Evolutionary conservation across 208 protist genomes (phyloP), one percentile per base, ranked within the genome.

Genomic region (Angomonas deanei): DNA sequence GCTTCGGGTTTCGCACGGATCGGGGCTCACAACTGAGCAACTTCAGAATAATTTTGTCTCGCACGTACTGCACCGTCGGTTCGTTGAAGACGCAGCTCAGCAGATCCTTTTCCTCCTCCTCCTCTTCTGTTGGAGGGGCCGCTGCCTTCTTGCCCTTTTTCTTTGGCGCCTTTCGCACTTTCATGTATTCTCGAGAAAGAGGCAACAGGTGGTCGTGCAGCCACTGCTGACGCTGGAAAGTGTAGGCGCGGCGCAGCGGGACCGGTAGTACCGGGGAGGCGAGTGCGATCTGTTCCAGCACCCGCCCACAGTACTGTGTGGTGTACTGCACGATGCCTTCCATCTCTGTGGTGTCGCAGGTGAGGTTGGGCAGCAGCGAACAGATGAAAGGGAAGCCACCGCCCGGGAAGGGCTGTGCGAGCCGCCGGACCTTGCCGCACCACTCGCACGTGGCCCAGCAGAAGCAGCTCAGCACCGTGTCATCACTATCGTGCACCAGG

Each of bases 371-470:
- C 3, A 76, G 68, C 46, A 93, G 72, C 13, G 74, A 72, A 59
- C 87, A 93, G 27, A 93, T 76, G 70, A 93, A 93, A 28, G 87
- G 87, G 4, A 80, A 72, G 0, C 84, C 87, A 53, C 87, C 87
- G 23, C 42, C 42, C 1, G 87, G 87, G 48, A 91, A 93, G 3
- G 87, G 87, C 62, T 93, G 87, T n/a, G 85, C 79, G 17, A 88
- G 68, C 36, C 82, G 81, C n/a, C 87, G 69, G 55, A 93, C 58
- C 63, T 93, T 93, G 23, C 87, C 87, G 48, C 87, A 93, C 15
- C 52, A 42, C 33, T 91, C 87, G 58, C 87, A 93, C 28, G 76
- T 72, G 13, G 82, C 74, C 84, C 84, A 93, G 66, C 87, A 93
- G 57, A 86, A 91, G 26, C 76, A 75, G 4, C 80, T 82, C 21